phyloP scores from a whole-genome alignment of 139 green algal genomes.

The Chlorella vulgaris region DNA sequence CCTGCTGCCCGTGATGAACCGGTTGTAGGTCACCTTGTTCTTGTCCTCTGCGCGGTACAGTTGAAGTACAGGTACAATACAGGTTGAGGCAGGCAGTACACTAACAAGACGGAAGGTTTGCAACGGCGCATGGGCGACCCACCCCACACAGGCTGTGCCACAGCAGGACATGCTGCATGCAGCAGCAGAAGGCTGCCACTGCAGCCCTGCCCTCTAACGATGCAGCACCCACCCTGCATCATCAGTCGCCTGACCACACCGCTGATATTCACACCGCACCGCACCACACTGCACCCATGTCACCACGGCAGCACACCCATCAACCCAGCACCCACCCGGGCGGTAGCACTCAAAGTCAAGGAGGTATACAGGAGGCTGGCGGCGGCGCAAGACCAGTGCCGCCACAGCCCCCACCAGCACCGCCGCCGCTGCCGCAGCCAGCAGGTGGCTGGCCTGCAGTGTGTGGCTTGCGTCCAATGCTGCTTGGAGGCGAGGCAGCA shows the following conservation, averaged over 20 bases:
- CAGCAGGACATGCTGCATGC: too few species aligned
- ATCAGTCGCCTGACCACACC: neutral
- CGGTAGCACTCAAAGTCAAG: slow-evolving; percentile 81
- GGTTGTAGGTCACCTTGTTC: slow-evolving; percentile 35
- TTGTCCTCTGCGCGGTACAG: slow-evolving; percentile 30
- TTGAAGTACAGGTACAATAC: too few species aligned
- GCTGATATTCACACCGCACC: neutral
- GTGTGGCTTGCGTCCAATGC: neutral
- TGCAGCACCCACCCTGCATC: too few species aligned
- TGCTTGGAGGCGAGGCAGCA: neutral
- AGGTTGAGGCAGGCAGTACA: too few species aligned
- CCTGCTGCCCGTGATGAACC: slow-evolving; percentile 45
- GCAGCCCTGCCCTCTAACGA: too few species aligned
- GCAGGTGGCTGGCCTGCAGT: neutral
- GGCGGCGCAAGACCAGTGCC: neutral
- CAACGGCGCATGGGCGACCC: too few species aligned
- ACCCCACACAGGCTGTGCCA: too few species aligned
- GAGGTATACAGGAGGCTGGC: slow-evolving; percentile 60
- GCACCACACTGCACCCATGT: neutral
- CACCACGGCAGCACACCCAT: too few species aligned
- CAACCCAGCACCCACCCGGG: slow-evolving; percentile 32
- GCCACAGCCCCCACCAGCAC: neutral
- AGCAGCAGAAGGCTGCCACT: too few species aligned
- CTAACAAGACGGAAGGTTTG: neutral
- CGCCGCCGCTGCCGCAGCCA: neutral